phyloP scores from a whole-genome alignment of 441 rosid genomes.

The Aleurites moluccanus region DNA sequence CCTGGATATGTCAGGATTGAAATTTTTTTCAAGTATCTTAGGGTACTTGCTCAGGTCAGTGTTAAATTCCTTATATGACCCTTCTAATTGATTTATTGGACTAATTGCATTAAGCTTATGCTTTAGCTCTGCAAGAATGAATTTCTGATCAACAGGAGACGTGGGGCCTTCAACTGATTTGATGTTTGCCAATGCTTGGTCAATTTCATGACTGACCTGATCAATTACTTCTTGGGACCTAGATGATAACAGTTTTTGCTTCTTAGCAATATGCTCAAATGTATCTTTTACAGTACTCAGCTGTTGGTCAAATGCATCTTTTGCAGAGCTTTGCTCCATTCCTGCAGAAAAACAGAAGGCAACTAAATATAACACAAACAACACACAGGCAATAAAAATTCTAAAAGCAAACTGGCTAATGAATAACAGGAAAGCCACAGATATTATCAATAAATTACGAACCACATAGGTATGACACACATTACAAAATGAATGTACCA shows the following conservation, averaged over 20 bases:
- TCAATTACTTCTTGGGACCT: conserved; percentile 50
- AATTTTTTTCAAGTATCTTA: conserved; percentile 50
- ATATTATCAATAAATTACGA: conserved; percentile 2
- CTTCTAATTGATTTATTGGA: conserved; percentile 49
- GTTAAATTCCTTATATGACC: conserved; percentile 50
- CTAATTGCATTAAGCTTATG: conserved; percentile 41
- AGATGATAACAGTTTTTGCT: conserved; percentile 49
- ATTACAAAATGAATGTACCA: neutral
- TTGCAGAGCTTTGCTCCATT: conserved; percentile 42
- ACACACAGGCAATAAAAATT: conserved; percentile 3
- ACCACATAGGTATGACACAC: neutral
- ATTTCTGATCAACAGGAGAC: conserved; percentile 32
- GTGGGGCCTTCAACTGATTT: conserved; percentile 27
- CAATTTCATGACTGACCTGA: conserved; percentile 44
- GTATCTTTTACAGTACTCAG: conserved; percentile 41
- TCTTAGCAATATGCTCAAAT: conserved; percentile 55
- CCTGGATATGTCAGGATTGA: conserved; percentile 53
- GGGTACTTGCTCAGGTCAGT: conserved; percentile 41
- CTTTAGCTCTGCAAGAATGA: conserved; percentile 42
- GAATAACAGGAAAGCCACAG: neutral
- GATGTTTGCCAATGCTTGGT: conserved; percentile 43
- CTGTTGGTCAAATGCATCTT: conserved; percentile 48
- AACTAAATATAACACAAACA: neutral
- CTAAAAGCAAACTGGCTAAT: neutral
- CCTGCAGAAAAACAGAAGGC: conserved; percentile 28